Conservation (phyloP, 768 basidiomycete species). For the Melanogaster broomeanus region DNA sequence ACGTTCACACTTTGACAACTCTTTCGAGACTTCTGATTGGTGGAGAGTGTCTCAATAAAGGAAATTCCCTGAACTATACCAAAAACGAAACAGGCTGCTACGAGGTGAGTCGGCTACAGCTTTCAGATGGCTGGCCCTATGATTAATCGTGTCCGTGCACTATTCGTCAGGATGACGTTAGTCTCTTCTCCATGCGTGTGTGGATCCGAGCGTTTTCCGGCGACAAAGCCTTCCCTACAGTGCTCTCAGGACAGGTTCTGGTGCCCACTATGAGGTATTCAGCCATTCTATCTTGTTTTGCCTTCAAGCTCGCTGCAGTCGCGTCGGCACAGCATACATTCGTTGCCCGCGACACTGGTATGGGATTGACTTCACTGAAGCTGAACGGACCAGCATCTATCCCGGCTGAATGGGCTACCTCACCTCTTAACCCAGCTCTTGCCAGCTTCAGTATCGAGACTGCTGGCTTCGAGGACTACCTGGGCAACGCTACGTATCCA, state of each 20-base stretch:
- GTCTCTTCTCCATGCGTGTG: too few relatives aligned
- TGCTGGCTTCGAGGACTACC: constrained; percentile 51
- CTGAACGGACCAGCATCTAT: constrained; percentile 44
- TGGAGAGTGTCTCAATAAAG: too few relatives aligned
- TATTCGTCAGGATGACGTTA: too few relatives aligned
- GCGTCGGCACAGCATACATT: constrained; percentile 11
- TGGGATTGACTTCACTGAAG: constrained; percentile 24
- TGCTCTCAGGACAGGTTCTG: background rate
- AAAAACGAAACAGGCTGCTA: too few relatives aligned
- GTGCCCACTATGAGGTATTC: constrained; percentile 9
- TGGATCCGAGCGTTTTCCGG: too few relatives aligned
- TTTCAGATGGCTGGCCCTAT: too few relatives aligned
- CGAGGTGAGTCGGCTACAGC: too few relatives aligned
- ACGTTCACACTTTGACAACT: too few relatives aligned
- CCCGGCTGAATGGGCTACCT: constrained; percentile 44
- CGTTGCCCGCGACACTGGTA: constrained; percentile 1
- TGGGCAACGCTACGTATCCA: constrained; percentile 46
- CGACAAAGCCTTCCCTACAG: too few relatives aligned
- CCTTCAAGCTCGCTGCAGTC: constrained; percentile 1
- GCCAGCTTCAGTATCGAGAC: constrained; percentile 59
- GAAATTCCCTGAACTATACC: too few relatives aligned
- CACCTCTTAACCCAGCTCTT: constrained; percentile 43
- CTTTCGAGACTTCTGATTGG: too few relatives aligned
- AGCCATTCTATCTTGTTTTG: background rate
- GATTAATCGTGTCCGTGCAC: too few relatives aligned